Percentiles rank a stretch among this genome's conserved stretches.
Conservation (phyloP, 306 rosid genomes). For the Dicorynia guianensis region DNA sequence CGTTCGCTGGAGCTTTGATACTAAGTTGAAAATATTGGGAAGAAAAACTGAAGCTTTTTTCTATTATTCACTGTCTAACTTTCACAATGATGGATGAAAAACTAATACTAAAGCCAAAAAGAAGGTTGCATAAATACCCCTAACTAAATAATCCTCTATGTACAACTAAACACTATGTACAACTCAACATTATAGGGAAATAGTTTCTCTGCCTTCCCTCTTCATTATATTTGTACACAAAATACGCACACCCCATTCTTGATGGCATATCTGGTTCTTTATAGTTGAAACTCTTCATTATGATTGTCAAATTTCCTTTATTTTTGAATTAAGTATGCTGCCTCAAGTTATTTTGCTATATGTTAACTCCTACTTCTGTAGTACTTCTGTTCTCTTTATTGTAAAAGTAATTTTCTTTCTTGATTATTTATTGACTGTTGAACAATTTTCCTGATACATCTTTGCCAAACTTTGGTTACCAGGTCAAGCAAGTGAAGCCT, state of each 20-base stretch:
- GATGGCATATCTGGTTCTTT: background rate
- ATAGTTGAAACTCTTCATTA: background rate
- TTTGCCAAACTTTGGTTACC: constrained; percentile 46
- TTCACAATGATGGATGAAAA: too few species aligned
- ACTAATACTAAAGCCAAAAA: too few species aligned
- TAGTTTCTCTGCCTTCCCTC: constrained; percentile 9
- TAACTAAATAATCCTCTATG: too few species aligned
- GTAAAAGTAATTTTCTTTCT: background rate
- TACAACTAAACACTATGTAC: background rate
- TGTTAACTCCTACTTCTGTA: background rate
- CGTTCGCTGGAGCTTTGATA: too few species aligned
- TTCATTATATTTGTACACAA: background rate
- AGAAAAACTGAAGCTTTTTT: too few species aligned
- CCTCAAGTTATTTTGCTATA: background rate
- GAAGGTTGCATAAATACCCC: too few species aligned
- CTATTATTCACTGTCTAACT: too few species aligned
- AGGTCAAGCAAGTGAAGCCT: constrained; percentile 95
- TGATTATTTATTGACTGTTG: background rate
- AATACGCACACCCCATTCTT: background rate
- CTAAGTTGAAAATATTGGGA: too few species aligned
- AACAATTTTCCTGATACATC: constrained; percentile 24
- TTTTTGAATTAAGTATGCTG: background rate
- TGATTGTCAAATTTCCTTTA: background rate
- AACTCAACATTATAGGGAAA: background rate
- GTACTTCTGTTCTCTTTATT: constrained; percentile 18